Evolutionary conservation across 768 basidiomycete genomes (phyloP), one percentile per base, ranked within the genome.

Genomic region (Podaxis sp.): DNA sequence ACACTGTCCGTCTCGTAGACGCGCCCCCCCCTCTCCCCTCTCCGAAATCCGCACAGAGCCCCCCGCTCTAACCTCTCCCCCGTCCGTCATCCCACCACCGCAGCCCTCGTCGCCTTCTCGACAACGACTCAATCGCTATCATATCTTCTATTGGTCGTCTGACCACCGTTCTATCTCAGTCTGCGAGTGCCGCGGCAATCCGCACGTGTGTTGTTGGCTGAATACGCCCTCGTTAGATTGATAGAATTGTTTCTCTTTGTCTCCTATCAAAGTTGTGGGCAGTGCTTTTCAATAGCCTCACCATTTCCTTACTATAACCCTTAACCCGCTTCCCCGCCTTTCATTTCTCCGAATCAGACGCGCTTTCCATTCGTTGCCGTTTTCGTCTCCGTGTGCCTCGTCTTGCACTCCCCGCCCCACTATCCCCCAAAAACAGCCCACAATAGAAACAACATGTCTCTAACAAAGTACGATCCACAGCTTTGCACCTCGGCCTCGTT

Each of bases 251-350:
- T 13, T 3, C 33, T n/a, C 4, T 40, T 22, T 26, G 37, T 10
- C 54, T n/a, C 38, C 54, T 56, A 56, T 56, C 54, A 56, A 33
- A 33, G 8, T 13, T 2, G 15, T 38, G 22, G 57, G 57, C 57
- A 13, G 57, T 58, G 48, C 44, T 13, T 33, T 33, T 51, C 26
- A 50, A 50, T 28, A 50, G 49, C 50, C 20, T 40, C 38, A 2
- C 30, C 24, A 15, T 52, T 13, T 20, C 20, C 51, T 52, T 33
- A 33, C 33, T 8, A 33, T 33, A 33, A 10, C 33, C 33, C 33
- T 0, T 52, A 26, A 15, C 28, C 10, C 30, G 8, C 13, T 12
- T 11, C 51, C 37, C 37, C n/a, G 38, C 54, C n/a, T 22, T 6
- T 11, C 15, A 20, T 40, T 40, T 40, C 54, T n/a, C 54, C 54